Percentiles rank a stretch among this genome's conserved stretches.
Conservation (phyloP, 2,329 filamentous ascomycete species). For the Pseudocercospora musae region DNA sequence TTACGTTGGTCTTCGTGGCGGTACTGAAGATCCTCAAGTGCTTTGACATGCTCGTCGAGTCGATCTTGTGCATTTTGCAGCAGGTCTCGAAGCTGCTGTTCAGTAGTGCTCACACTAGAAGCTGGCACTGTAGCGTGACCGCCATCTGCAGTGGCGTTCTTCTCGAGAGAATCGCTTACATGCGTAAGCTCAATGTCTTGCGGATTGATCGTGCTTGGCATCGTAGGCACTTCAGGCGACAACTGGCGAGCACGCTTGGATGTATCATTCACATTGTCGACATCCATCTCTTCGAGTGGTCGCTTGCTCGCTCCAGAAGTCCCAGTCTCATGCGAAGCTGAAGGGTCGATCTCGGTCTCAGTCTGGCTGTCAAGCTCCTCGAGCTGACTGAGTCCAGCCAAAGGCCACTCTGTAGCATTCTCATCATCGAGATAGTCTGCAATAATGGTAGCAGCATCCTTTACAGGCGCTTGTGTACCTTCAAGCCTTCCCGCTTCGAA, state of each 20-base stretch:
- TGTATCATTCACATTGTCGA: slow-evolving; percentile 5
- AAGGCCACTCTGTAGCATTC: slow-evolving; percentile 22
- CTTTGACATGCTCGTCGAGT: slow-evolving; percentile 30
- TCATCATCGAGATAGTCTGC: slow-evolving; percentile 22
- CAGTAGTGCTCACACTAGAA: slow-evolving; percentile 7
- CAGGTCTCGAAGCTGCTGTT: slow-evolving; percentile 24
- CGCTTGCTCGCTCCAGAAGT: slow-evolving; percentile 19
- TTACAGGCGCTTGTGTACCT: slow-evolving; percentile 21
- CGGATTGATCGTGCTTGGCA: slow-evolving; percentile 32
- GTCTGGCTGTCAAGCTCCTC: slow-evolving; percentile 34
- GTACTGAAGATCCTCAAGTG: slow-evolving; percentile 34
- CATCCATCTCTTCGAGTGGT: slow-evolving; percentile 11
- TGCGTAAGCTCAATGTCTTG: slow-evolving; percentile 39
- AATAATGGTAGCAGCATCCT: slow-evolving; percentile 25
- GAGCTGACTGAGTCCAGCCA: slow-evolving; percentile 27
- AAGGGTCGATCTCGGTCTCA: slow-evolving; percentile 27
- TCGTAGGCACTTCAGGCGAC: slow-evolving; percentile 5
- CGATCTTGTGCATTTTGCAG: slow-evolving; percentile 25
- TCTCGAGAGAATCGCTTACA: slow-evolving; percentile 43
- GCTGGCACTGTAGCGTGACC: neutral
- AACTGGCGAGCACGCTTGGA: slow-evolving; percentile 28
- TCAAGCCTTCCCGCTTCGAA: slow-evolving; percentile 36
- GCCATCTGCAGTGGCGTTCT: slow-evolving; percentile 9
- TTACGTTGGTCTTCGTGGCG: slow-evolving; percentile 33
- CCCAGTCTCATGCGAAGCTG: neutral